Conservation (phyloP, 2,329 filamentous ascomycete genomes). For the Aspergillus viridinutans region DNA sequence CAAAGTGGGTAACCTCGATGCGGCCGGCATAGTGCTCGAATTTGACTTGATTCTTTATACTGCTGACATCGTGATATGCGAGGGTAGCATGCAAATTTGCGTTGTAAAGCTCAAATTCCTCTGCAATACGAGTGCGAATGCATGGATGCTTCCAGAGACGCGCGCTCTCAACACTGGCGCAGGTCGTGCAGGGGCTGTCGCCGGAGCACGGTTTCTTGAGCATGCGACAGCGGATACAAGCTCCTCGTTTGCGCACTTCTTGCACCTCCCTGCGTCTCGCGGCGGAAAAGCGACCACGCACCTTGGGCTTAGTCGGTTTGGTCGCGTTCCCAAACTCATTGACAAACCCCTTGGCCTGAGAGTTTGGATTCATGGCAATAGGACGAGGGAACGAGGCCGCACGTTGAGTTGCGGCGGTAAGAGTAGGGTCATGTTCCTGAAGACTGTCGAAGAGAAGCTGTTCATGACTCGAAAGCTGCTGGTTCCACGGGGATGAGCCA, state of each 20-base stretch:
- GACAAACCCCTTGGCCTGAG: conserved; percentile 37
- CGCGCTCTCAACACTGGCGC: conserved; percentile 56
- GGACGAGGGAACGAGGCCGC: conserved; percentile 39
- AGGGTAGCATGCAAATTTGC: conserved; percentile 51
- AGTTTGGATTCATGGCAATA: conserved; percentile 41
- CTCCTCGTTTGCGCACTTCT: conserved; percentile 56
- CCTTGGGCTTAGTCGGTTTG: conserved; percentile 44
- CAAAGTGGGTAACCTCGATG: conserved; percentile 55
- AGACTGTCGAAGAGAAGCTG: conserved; percentile 38
- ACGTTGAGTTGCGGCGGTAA: conserved; percentile 37
- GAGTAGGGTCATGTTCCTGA: conserved; percentile 36
- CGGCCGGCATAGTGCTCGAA: conserved; percentile 48
- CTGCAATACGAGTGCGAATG: conserved; percentile 54
- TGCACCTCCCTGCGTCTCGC: conserved; percentile 56
- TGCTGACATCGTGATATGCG: conserved; percentile 49
- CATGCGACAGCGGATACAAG: conserved; percentile 61
- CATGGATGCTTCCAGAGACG: conserved; percentile 59
- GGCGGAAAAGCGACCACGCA: conserved; percentile 54
- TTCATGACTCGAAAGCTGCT: conserved; percentile 36
- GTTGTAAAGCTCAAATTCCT: conserved; percentile 56
- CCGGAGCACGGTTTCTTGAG: conserved; percentile 62
- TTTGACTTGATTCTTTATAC: conserved; percentile 46
- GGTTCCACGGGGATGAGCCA: conserved; percentile 26
- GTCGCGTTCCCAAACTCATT: conserved; percentile 38
- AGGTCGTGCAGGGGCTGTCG: conserved; percentile 57